Evolutionary conservation across 257 asterid genomes (phyloP).

Genomic region (Salvia rosmarinus): DNA sequence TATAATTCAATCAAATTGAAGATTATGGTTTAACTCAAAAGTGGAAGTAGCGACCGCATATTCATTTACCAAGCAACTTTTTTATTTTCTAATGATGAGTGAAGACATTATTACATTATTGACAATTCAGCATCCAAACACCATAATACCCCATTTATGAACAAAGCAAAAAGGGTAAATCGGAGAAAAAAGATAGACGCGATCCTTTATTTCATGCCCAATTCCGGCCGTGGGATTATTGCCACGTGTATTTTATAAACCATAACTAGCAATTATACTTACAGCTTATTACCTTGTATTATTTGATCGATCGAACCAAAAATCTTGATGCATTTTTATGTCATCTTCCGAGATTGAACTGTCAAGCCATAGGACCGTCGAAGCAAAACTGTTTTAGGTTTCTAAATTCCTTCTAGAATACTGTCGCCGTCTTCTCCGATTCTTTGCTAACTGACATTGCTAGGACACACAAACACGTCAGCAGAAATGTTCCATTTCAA

Average conservation of each 20-base stretch:
- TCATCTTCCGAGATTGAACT: neutral
- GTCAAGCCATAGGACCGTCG: neutral
- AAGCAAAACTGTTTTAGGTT: conserved; percentile 29
- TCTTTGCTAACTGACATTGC: conserved; percentile 33
- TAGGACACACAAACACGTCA: conserved; percentile 4
- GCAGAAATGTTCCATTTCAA: neutral
- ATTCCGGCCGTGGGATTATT: neutral
- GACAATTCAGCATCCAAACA: conserved; percentile 1
- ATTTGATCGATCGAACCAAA: conserved; percentile 21
- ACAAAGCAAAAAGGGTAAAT: too few relatives aligned
- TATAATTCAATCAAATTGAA: neutral
- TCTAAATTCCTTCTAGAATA: conserved; percentile 23
- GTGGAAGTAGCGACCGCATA: too few relatives aligned
- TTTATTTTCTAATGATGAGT: too few relatives aligned
- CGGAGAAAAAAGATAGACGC: neutral
- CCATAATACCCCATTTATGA: neutral
- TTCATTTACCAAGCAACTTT: too few relatives aligned
- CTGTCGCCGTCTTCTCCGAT: conserved; percentile 4
- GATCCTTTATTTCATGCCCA: neutral
- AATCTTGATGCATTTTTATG: conserved; percentile 23
- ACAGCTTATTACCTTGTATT: conserved; percentile 22
- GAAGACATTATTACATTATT: neutral
- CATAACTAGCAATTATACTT: conserved; percentile 4
- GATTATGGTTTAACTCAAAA: neutral
- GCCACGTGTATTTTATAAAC: neutral